A percentile compares a stretch with the other conserved stretches of the same genome.
Conservation (phyloP, 164 flowering plant genomes). For the Aristolochia californica region DNA sequence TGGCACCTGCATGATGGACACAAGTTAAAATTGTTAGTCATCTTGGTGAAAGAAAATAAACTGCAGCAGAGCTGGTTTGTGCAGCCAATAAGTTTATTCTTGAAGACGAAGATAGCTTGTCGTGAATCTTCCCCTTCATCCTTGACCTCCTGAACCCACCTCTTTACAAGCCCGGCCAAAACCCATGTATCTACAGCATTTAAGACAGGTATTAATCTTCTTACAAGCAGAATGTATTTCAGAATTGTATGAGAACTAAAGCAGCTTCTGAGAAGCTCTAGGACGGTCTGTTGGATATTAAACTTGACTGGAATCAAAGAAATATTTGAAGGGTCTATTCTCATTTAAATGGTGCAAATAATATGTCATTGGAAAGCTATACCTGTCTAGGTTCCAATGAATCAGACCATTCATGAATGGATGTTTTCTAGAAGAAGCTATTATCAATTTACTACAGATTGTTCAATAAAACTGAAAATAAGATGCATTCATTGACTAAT, state of each 20-base stretch:
- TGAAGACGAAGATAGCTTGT: constrained; percentile 57
- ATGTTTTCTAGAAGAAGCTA: too few relatives aligned
- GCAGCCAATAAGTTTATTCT: constrained; percentile 38
- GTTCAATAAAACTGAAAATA: too few relatives aligned
- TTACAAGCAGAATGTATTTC: not conserved
- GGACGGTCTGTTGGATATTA: too few relatives aligned
- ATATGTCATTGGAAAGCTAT: too few relatives aligned
- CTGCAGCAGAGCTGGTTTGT: constrained; percentile 52
- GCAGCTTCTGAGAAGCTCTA: not conserved
- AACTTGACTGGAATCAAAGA: too few relatives aligned
- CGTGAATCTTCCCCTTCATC: constrained; percentile 47
- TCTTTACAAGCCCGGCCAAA: constrained; percentile 46
- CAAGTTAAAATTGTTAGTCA: too few relatives aligned
- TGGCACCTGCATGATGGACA: constrained; percentile 51
- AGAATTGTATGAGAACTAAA: not conserved
- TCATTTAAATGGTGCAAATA: too few relatives aligned
- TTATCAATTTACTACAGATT: too few relatives aligned
- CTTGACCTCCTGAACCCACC: constrained; percentile 63
- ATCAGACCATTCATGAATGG: too few relatives aligned
- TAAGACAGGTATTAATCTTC: not conserved
- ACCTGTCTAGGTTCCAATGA: too few relatives aligned
- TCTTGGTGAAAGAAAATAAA: constrained; percentile 27
- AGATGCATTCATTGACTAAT: too few relatives aligned
- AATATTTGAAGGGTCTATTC: too few relatives aligned
- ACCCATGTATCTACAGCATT: constrained; percentile 40